Conservation (phyloP, 345 rosid species). For the Cardiospermum halicacabum region DNA sequence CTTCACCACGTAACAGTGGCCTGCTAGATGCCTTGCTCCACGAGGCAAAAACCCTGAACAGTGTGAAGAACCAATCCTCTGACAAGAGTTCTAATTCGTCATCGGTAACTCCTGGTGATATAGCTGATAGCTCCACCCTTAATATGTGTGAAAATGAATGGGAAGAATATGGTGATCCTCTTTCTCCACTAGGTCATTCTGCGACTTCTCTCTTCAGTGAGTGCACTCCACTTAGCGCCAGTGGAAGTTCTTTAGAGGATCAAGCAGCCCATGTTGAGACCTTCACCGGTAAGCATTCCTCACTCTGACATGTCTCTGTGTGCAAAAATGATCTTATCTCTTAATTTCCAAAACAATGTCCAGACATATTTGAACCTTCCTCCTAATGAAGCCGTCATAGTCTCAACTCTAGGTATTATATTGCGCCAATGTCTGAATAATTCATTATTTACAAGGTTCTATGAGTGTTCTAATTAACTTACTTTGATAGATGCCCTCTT, state of each 20-base stretch:
- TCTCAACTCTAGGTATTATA: not conserved
- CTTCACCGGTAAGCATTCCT: conserved; percentile 44
- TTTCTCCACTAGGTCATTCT: conserved; percentile 56
- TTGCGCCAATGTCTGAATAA: not conserved
- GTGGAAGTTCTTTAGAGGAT: conserved; percentile 62
- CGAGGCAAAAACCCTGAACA: conserved; percentile 65
- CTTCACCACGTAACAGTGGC: conserved; percentile 75
- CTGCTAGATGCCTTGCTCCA: conserved; percentile 87
- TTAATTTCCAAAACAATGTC: conserved; percentile 1
- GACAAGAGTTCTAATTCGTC: conserved; percentile 68
- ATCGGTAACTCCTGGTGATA: conserved; percentile 45
- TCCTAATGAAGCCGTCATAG: not conserved
- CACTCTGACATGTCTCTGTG: not conserved
- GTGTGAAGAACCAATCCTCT: conserved; percentile 59
- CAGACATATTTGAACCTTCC: not conserved
- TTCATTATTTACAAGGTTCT: not conserved
- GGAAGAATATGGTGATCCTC: conserved; percentile 52
- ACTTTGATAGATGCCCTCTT: not conserved
- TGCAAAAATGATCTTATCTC: conserved; percentile 6
- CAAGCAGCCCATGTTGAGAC: conserved; percentile 29
- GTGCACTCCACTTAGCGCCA: conserved; percentile 48
- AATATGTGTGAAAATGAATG: conserved; percentile 51
- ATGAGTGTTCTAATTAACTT: not conserved
- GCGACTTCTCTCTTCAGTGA: conserved; percentile 57
- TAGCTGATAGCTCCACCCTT: conserved; percentile 42